Percentiles rank a stretch among this genome's conserved stretches.
phyloP scores from a whole-genome alignment of 2,329 filamentous ascomycete genomes.

The Fusarium nelsonii region DNA sequence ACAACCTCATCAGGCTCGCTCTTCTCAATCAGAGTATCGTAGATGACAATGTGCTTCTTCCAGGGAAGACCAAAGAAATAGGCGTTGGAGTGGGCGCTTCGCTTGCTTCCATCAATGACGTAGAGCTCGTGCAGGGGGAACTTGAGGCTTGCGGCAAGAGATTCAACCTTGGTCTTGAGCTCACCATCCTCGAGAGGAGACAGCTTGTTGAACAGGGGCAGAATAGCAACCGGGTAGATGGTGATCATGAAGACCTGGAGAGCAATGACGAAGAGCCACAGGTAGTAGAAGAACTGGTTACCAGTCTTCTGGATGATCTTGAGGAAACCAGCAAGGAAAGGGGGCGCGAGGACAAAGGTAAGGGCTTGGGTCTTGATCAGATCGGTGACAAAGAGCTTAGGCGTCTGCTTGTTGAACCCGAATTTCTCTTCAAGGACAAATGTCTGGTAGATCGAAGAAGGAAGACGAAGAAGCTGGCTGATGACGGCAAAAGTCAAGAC shows the following conservation, averaged over 20 bases:
- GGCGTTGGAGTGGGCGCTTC: conserved; percentile 88
- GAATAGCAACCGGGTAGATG: conserved; percentile 92
- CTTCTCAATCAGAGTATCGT: conserved; percentile 97
- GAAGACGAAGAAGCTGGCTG: conserved; percentile 82
- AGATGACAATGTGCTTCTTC: conserved; percentile 99
- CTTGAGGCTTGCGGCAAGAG: conserved; percentile 82
- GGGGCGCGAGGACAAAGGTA: conserved; percentile 81
- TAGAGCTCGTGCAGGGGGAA: conserved; percentile 95
- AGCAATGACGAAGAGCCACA: conserved; percentile 91
- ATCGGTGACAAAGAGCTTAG: conserved; percentile 88
- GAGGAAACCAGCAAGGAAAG: conserved; percentile 91
- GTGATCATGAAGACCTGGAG: conserved; percentile 96
- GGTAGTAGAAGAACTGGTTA: conserved; percentile 95
- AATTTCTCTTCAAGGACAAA: conserved; percentile 98
- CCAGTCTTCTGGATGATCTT: conserved; percentile 95
- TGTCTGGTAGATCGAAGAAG: conserved; percentile 88
- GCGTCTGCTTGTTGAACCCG: conserved; percentile 98
- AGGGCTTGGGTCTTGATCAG: conserved; percentile 92
- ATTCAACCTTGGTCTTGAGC: conserved; percentile 89
- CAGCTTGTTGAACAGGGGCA: conserved; percentile 98
- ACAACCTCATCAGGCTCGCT: conserved; percentile 92
- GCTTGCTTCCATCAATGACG: conserved; percentile 92
- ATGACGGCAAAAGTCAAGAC: conserved; percentile 87
- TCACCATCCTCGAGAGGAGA: conserved; percentile 89
- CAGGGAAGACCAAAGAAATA: conserved; percentile 98